Evolutionary conservation across 1,284 basidiomycete species (phyloP), one percentile per base, ranked within the genome.

Genomic region (Thecaphora thlaspeos): DNA sequence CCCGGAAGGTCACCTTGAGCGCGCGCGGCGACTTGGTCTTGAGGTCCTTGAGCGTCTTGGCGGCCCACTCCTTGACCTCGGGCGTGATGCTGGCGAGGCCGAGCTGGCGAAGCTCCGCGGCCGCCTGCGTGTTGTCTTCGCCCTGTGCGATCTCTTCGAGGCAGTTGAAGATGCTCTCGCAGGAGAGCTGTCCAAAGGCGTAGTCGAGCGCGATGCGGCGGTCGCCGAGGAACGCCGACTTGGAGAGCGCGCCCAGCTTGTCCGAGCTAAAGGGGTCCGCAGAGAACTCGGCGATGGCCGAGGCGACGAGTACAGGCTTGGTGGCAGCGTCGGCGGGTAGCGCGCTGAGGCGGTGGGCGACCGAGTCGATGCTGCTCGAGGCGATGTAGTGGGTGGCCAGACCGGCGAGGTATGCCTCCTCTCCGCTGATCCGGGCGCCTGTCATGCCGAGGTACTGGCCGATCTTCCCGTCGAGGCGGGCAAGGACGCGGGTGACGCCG

Each of bases 361-460:
- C 32, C 2, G 55, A 41, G 11, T 70, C 65, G 38, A 77, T 65
- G 46, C 37, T 45, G 38, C 48, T 49, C 19, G 64, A 70, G 22
- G 55, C 24, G 17, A 77, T 42, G 48, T 65, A 76, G 65, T 77
- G 75, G 8, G 75, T 75, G 5, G 71, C 75, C 9, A 77, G 51
- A 15, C 75, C 75, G 34, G 55, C 37, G 23, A 75, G 57, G 46
- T 77, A 77, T 4, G 70, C 64, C 32, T 77, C 75, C 15, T 67
- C 63, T 18, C 75, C 75, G 5, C 51, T 53, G 41, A 77, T 66
- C 2, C 73, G 49, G 7, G 65, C 65, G 36, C 88, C 87, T 4
- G 94, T 97, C 70, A 98, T 80, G n/a, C 87, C 90, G 50, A 98
- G 85, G 82, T 95, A 98, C 18, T 90, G 88, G 38, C 95, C 95